These are phyloP conservation scores for Arthrobotrys sinensis DNA, from an alignment of 2,329 filamentous ascomycete genomes.

Conservation along the genomic window DNA sequence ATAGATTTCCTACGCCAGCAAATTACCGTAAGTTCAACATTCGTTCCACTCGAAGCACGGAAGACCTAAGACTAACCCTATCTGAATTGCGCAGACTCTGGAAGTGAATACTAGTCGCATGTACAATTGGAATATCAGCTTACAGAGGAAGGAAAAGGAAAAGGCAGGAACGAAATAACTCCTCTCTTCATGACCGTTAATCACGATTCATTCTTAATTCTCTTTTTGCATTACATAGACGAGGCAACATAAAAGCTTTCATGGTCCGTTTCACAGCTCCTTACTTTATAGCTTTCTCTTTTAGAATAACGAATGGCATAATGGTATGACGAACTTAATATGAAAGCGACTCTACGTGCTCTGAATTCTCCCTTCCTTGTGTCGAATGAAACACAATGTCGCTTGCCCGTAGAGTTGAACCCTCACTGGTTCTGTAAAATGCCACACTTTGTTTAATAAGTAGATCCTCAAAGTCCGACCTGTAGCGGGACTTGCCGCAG, in stretches of 20 bases:
- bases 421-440: constrained; percentile 68
- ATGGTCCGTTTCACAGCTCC: constrained; percentile 64
- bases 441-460: constrained; percentile 66
- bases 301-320: constrained; percentile 21
- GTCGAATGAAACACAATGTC: too few relatives aligned
- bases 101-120: constrained; percentile 96
- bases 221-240: constrained; percentile 67
- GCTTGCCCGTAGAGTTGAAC: too few relatives aligned
- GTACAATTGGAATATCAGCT: constrained; percentile 99
- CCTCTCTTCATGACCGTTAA: background rate
- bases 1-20: constrained; percentile 95
- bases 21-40: constrained; percentile 80
- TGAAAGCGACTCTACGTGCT: background rate
- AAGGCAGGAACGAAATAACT: constrained; percentile 65
- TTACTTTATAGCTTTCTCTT: constrained; percentile 6
- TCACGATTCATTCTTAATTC: constrained; percentile 74
- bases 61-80: constrained; percentile 27
- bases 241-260: constrained; percentile 74
- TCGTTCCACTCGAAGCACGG: background rate
- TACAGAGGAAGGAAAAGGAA: constrained; percentile 90
- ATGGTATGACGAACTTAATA: constrained; percentile 11
- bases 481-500: constrained; percentile 75
- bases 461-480: too few relatives aligned
- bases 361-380: too few relatives aligned
- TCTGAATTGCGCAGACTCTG: constrained; percentile 77